Base-by-base conservation (phyloP, 2,329 filamentous ascomycete species). In the Seiridium cupressi region DNA sequence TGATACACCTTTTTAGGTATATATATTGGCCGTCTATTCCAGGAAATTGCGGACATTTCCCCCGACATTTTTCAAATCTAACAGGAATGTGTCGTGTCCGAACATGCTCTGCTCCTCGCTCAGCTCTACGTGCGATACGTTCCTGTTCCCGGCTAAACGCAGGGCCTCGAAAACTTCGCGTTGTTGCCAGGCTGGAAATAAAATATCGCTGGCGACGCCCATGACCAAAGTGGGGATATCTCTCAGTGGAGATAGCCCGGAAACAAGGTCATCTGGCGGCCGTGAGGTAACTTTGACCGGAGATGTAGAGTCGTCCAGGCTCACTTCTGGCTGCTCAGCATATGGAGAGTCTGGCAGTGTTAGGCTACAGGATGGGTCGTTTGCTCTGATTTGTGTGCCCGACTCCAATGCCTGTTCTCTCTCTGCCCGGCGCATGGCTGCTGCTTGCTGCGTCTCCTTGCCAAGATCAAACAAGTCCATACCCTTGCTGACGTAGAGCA, bases 401-500 rank as follows among this genome's bases (percentile, higher is more conserved):
- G 80, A 78, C 31, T 84, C 79, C 2, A 93, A 76, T 55, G 84
- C 84, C 49, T 79, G 75, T 62, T 83, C 77, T 53, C 89, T 87
- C 58, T 85, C 81, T 11, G 82, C 79, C 13, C 93, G 82, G 35
- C 92, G 84, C 38, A 79, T 70, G 26, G 79, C 79, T 2, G 90
- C 86, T 26, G 83, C 85, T 3, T 79, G 74, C 71, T 93, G 91
- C 70, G 89, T 88, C 46, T 86, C 83, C 53, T 80, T 79, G 32
- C 95, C 93, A 0, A 99, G 84, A 69, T 99, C 95, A 73, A 99
- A 99, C 10, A 99, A 81, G 72, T 99, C 95, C 95, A 99, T 99
- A 4, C 95, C 95, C 77, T 99, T 99, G 74, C 92, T 96, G 60
- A 99, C 92, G 74, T 99, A 99, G 2, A 99, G 81, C 44, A 98